Base-by-base conservation (phyloP, 2,329 filamentous ascomycete species). In the Epichloe scottii region DNA sequence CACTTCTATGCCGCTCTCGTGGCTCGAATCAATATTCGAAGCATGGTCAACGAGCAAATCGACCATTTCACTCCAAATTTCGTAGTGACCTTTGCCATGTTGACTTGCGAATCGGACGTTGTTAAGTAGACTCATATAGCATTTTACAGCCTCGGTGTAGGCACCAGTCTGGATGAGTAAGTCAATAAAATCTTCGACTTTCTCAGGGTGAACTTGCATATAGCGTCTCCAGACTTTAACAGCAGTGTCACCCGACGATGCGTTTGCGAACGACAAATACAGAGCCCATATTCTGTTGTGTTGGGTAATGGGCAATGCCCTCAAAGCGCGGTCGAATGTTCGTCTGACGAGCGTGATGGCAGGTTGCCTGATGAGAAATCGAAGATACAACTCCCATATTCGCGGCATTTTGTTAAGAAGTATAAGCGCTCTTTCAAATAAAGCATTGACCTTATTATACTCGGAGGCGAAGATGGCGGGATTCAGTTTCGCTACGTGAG, bases 361-460 rank as follows among this genome's bases (percentile, higher is more conserved):
- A n/a, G 93, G 93, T 66, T 98, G 93, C 62, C 87, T 82, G 64
- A 91, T 81, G 52, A 98, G 75, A 63, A 98, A 97, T 46, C 79
- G 79, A 55, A 98, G 81, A 66, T 96, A 98, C 82, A 97, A 88
- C 66, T 96, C 90, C 94, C 93, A 98, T 64, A 98, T 93, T 58
- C 82, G 81, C 23, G 94, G 93, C 93, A 98, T 98, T 71, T 98
- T 98, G 71, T 98, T 96, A 55, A 98, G 78, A 40, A 98, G 76
- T 53, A 96, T 87, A 48, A 98, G 73, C 3, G 93, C 90, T 59
- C 88, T 81, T 71, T 98, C 93, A 65, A 95, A 98, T 40, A 97
- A 80, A 50, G 87, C 78, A 66, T 98, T 98, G 65, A 97, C 89
- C 69, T 97, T 98, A 63, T 83, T 79, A 69, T 85, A 97, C 63